Base-by-base conservation (phyloP, 1,139 yeast species). In the Taiozyma sp. region DNA sequence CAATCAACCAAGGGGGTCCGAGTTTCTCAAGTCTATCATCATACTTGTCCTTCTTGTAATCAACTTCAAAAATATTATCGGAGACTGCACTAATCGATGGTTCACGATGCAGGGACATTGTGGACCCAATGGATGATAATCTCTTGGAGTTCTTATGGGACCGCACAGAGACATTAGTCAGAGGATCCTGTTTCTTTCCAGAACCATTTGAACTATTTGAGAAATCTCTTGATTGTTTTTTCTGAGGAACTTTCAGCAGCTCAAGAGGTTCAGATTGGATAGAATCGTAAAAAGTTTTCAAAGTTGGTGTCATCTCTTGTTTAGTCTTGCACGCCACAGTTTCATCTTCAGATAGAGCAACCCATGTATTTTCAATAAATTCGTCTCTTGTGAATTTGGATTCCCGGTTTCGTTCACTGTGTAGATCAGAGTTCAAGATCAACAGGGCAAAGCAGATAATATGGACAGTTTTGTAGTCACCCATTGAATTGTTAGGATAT, bases 1-100 rank as follows among this genome's bases (percentile, higher is more conserved):
- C 95, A 63, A 87, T 85, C 53, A 84, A 78, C 79, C 88, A 87
- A 2, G 95, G 95, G 2, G 92, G 81, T 0, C 93, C 95, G 49
- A 78, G 76, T 45, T 83, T 72, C 58, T 83, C 88, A 55, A 87
- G 70, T 39, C 78, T 76, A 57, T 80, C 76, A 65, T 85, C 91
- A 55, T 75, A 48, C 8, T 47, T 45, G 19, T 61, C 63, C 44
- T 48, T 51, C 27, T 50, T 44, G 45, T 60, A 60, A 30, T 54
- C 52, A 23, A 62, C 59, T 22, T 58, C 56, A 45, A 51, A 58
- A 24, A 53, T 57, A 8, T 40, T 16, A 8, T 54, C 61, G 5
- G 40, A 60, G 28, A 66, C 64, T 19, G 65, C 47, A 56, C 67
- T 55, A 58, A 66, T 34, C 50, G 59, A 52, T 0, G 54, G 49